Conservation (phyloP, 2,329 filamentous ascomycete species). For the Trichoderma koningii region DNA sequence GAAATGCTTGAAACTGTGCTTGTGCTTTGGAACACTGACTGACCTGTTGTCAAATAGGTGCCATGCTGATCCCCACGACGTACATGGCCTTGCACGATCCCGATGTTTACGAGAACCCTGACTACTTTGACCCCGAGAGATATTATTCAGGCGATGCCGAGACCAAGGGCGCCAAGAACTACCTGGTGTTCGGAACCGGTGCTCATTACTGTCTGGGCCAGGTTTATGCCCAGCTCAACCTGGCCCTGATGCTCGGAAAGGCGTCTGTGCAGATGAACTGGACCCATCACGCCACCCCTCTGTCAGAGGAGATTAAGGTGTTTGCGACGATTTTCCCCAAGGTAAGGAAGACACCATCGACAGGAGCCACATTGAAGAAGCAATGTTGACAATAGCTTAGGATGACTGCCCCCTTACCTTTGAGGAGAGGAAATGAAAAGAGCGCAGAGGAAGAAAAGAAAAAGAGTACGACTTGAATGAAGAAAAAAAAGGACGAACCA, state of each 20-base stretch:
- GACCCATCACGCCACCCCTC: slow-evolving; percentile 80
- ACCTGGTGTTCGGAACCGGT: slow-evolving; percentile 91
- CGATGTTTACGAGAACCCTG: slow-evolving; percentile 87
- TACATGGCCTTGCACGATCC: slow-evolving; percentile 91
- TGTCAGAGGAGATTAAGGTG: slow-evolving; percentile 93
- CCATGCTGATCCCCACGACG: slow-evolving; percentile 91
- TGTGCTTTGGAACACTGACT: slow-evolving; percentile 28
- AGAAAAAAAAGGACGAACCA: background rate
- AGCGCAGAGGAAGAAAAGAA: background rate
- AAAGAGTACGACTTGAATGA: slow-evolving; percentile 29
- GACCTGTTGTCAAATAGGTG: slow-evolving; percentile 51
- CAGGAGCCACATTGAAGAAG: background rate
- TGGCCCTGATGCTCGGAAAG: slow-evolving; percentile 89
- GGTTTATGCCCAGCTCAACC: slow-evolving; percentile 83
- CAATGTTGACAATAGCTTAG: slow-evolving; percentile 44
- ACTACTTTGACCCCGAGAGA: slow-evolving; percentile 84
- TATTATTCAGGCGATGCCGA: slow-evolving; percentile 91
- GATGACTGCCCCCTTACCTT: slow-evolving; percentile 84
- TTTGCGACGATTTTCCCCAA: slow-evolving; percentile 98
- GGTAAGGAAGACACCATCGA: slow-evolving; percentile 58
- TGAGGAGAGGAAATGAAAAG: slow-evolving; percentile 51
- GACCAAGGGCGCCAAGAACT: slow-evolving; percentile 86
- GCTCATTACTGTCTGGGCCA: slow-evolving; percentile 97
- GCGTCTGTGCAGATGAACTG: slow-evolving; percentile 85
- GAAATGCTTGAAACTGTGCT: background rate